These are phyloP conservation scores for Botryotinia convoluta DNA, from an alignment of 2,329 filamentous ascomycete genomes.

Conservation along the genomic window DNA sequence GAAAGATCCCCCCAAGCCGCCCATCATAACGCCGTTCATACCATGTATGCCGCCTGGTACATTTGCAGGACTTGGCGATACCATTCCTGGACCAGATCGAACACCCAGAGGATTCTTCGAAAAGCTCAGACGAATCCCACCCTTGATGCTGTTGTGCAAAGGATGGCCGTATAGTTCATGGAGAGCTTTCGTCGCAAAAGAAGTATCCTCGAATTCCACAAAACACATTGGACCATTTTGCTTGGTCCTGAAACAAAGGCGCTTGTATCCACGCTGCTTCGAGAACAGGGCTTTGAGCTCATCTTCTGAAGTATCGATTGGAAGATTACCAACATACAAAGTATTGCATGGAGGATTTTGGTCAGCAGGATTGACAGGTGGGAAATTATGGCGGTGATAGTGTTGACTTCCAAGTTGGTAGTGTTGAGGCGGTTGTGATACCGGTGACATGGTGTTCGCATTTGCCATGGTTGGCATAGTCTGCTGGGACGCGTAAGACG, in stretches of 20 bases:
- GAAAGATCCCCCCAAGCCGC: slow-evolving; percentile 34
- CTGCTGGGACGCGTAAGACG: slow-evolving; percentile 30
- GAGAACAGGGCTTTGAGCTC: slow-evolving; percentile 93
- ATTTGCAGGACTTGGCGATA: slow-evolving; percentile 41
- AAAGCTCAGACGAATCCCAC: slow-evolving; percentile 92
- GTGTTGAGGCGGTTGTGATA: slow-evolving; percentile 45
- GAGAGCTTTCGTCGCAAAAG: slow-evolving; percentile 86
- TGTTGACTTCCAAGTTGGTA: slow-evolving; percentile 57
- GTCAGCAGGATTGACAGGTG: slow-evolving; percentile 88
- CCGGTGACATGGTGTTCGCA: slow-evolving; percentile 54
- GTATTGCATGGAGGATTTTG: slow-evolving; percentile 98
- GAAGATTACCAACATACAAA: slow-evolving; percentile 94
- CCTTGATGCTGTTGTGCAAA: slow-evolving; percentile 89
- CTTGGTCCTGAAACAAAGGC: slow-evolving; percentile 92
- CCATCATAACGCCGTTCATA: slow-evolving; percentile 57
- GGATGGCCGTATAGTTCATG: slow-evolving; percentile 84
- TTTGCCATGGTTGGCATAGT: slow-evolving; percentile 36
- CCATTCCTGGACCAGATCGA: slow-evolving; percentile 64
- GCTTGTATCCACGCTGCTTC: slow-evolving; percentile 90
- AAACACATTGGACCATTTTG: slow-evolving; percentile 98
- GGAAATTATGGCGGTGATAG: slow-evolving; percentile 66
- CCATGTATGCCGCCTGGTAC: slow-evolving; percentile 49
- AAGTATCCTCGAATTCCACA: slow-evolving; percentile 94
- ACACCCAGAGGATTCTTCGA: slow-evolving; percentile 97
- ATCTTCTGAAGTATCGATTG: slow-evolving; percentile 88